Base-by-base conservation (phyloP, 1,139 yeast species). In the Lodderomyces margitis region DNA sequence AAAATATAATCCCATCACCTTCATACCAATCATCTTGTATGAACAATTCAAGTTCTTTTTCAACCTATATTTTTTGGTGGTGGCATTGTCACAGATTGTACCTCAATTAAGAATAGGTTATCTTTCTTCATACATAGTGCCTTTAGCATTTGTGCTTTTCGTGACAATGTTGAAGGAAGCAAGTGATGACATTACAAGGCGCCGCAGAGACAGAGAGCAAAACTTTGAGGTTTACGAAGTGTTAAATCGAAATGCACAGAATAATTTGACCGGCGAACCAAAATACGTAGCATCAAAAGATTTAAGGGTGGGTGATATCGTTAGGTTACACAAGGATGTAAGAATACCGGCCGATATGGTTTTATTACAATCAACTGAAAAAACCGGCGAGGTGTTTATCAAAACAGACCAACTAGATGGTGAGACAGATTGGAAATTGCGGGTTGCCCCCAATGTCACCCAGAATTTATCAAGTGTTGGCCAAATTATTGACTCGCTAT, bases 341-440 rank as follows among this genome's bases (percentile, higher is more conserved):
- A 75, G 98, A 44, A 76, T 92, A 1, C 99, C 99, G 0, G 98
- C 98, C 1, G 98, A 94, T 59, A 74, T 89, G 80, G 68, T 94
- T 2, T 64, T 94, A 28, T 65, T 94, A 36, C 95, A 88, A 57
- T 83, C 96, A 0, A 83, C 91, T 38, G 97, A 91, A 56, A 59
- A 64, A 14, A 74, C 77, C 7, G 98, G 98, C 5, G 99, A 92
- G 59, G 79, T 92, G 1, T 94, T 94, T 56, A 87, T 94, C 50
- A 86, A 95, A 55, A 94, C 99, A 0, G 99, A 94, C 66, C 99
- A 94, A 62, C 70, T 94, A 41, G 99, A 94, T 61, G 99, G 99
- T 54, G 99, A 94, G 61, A 94, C 99, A 8, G 99, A 94, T 64
- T 94, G 99, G 99, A 94, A 94, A 60, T 70, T 94, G 43, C 71